Evolutionary conservation across 108 stramenopile genomes (phyloP), one percentile per base, ranked within the genome.

Genomic region (Nitzschia inconspicua): DNA sequence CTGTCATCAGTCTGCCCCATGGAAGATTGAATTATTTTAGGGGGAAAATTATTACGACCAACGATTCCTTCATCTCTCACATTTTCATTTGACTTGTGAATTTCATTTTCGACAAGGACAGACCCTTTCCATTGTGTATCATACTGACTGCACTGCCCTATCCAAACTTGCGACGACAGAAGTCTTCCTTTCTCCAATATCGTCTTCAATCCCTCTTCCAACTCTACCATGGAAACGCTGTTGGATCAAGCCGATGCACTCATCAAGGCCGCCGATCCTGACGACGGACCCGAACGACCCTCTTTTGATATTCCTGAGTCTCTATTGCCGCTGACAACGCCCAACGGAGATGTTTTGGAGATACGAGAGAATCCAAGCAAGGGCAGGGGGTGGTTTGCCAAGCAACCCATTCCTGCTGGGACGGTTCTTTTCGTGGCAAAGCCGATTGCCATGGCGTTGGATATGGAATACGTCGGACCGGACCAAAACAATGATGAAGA

Each of bases 351-450:
- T 40, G 25, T 73, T n/a, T 57, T 74, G 28, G 64, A 76, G 47
- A n/a, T 78, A 4, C 59, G 34, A 31, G 82, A 83, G 19, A 67
- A 51, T 41, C 48, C 39, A 13, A 58, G 23, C 55, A 77, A 74
- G 55, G 88, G 88, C 2, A 82, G 68, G 39, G 84, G 82, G 2
- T 81, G 71, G 44, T 76, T 73, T 57, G 77, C 88, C 34, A 73
- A 65, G 8, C 36, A 36, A 27, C 47, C 66, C 30, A 52, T 89
- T 19, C 31, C 68, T 3, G 73, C 70, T 8, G 88, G 88, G 3
- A 70, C 77, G 1, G 16, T 67, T 3, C 35, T 89, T 19, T 26
- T 85, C 19, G 57, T 76, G 5, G 69, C 63, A 25, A 89, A 85
- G 42, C 84, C 88, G 1, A 31, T 89, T 9, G 70, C 69, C 0